A percentile compares a stretch with the other conserved stretches of the same genome.
These are phyloP conservation scores for Solanum chiquidenum DNA, from an alignment of 257 asterid species.

Conservation along the genomic window DNA sequence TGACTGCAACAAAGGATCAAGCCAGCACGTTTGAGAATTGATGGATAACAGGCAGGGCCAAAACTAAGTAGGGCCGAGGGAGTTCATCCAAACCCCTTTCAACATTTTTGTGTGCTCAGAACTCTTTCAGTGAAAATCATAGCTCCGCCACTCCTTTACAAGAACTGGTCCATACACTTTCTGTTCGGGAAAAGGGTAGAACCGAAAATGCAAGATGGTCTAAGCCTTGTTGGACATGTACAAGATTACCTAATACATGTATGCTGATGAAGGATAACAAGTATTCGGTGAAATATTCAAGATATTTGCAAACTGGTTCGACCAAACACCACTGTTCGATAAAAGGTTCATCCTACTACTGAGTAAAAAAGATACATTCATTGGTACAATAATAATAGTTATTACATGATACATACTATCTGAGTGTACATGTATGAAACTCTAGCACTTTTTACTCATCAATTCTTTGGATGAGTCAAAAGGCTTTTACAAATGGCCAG, in stretches of 20 bases:
- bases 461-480: conserved; percentile 22
- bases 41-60: background rate
- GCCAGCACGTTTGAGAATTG: background rate
- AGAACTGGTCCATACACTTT: background rate
- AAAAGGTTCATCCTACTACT: background rate
- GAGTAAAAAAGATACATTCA: background rate
- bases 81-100: too few species aligned
- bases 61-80: too few species aligned
- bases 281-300: background rate
- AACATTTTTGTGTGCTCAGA: background rate
- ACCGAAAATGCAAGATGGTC: background rate
- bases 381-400: background rate
- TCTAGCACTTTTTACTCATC: conserved; percentile 30
- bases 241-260: background rate
- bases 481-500: conserved; percentile 16
- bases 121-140: background rate
- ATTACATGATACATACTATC: conserved; percentile 5
- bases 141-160: background rate
- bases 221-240: background rate
- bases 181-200: background rate
- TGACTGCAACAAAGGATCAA: background rate
- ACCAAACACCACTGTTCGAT: background rate
- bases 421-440: conserved; percentile 11
- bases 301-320: background rate
- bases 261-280: background rate